Base-by-base conservation (phyloP, 2,329 filamentous ascomycete species). In the Ophiocordyceps camponoti-leonardi region DNA sequence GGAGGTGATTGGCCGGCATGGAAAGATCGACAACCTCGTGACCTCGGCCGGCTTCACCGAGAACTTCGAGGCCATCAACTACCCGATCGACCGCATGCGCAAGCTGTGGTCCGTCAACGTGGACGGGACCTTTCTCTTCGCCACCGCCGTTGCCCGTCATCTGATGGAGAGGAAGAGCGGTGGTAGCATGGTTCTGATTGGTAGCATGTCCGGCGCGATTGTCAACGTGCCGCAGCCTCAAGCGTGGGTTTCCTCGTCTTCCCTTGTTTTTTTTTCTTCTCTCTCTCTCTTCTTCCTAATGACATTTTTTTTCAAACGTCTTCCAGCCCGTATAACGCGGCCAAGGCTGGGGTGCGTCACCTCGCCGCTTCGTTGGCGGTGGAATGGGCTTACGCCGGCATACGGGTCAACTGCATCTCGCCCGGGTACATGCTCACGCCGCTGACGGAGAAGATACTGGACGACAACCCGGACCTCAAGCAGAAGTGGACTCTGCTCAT, bases 1-100 rank as follows among this genome's bases (percentile, higher is more conserved):
- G 35, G 81, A 86, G 49, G 74, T 64, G 31, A 50, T 64, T 35
- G 50, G 56, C 43, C 53, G 56, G 26, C 88, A 94, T 60, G 81
- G 81, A 63, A 82, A 83, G 62, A 86, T 95, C 54, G 87, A 94
- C 66, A 81, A 86, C 64, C 75, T 96, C 23, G 88, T 96, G 55
- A 95, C 90, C 23, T 93, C 86, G n/a, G 90, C 90, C 44, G 90
- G 90, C 42, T 94, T 96, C 67, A 92, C 86, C 14, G 90, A 95
- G 69, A 95, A 95, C 69, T 93, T 87, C 58, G 83, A 93, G 56
- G 90, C 90, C 42, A 83, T 88, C 56, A 79, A 81, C 53, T 96
- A 96, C 66, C 88, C 88, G 1, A 78, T 88, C 53, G 86, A 94
- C 54, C 83, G 88, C 52, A 81, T 95, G 64, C 79, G 88, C 64